Base-by-base conservation (phyloP, 495 filamentous ascomycete genomes). In the Melanomma pulvis-pyrius region DNA sequence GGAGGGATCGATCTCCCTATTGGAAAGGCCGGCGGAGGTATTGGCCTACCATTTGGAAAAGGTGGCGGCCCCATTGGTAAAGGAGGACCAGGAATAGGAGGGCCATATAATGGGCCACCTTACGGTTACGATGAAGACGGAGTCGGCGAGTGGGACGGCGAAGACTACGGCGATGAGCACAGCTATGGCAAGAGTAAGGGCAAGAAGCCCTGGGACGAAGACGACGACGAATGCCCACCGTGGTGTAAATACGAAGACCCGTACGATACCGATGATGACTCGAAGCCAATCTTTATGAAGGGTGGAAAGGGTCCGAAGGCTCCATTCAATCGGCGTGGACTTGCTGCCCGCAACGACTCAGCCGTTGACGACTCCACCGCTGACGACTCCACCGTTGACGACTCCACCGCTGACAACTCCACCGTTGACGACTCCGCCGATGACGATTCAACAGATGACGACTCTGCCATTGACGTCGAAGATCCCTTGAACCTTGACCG, bases 211-310 rank as follows among this genome's bases (percentile, higher is more conserved):
- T 8, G 6, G 6, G 12, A 55, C n/a, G 52, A 55, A 8, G 52
- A 55, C 9, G 52, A 32, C n/a, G 25, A 55, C 19, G 52, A 55
- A 24, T 55, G 52, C n/a, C 52, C 52, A 8, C 6, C 5, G n/a
- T 55, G 30, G 26, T 55, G 54, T 13, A 55, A 44, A 15, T 19
- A 24, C 34, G 30, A 19, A 24, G 21, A 19, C 48, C 21, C 21
- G 8, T 5, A 19, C 2, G 29, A 55, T 8, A 9, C n/a, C 11
- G 19, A 55, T 28, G 24, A 32, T 5, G 51, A 55, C 28, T 2
- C 26, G 5, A 32, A 8, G 2, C n/a, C 51, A 55, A 17, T 44
- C 2, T 2, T 44, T 15, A 44, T 3, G 13, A 44, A 44, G 13
- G 39, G 9, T 44, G 17, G 17, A n/a, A 44, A 44, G 39, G 5